Percentiles rank a stretch among this genome's conserved stretches.
These are phyloP conservation scores for Strobilomyces dryophilus DNA, from an alignment of 768 basidiomycete genomes.

Conservation along the genomic window DNA sequence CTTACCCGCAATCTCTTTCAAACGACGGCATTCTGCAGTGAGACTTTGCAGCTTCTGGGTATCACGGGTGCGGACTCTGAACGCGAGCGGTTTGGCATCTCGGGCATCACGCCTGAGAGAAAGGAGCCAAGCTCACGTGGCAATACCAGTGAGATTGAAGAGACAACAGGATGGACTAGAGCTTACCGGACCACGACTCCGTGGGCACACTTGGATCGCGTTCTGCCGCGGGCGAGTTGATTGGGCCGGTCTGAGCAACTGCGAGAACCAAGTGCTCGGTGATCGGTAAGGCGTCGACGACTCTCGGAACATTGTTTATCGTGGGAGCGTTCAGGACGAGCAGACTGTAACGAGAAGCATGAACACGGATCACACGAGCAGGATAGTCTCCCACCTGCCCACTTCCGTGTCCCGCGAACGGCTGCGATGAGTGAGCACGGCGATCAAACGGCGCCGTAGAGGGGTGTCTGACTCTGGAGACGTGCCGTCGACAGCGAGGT, in stretches of 20 bases:
- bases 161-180: neutral
- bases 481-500: constrained; percentile 12
- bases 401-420: constrained; percentile 43
- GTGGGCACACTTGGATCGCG: constrained; percentile 29
- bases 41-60: constrained; percentile 44
- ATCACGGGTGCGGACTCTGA: constrained; percentile 42
- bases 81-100: constrained; percentile 38
- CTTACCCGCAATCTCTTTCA: constrained; percentile 54
- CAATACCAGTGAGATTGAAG: neutral
- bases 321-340: constrained; percentile 11
- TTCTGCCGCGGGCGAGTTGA: constrained; percentile 30
- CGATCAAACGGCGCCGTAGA: constrained; percentile 27
- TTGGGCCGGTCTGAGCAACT: constrained; percentile 51
- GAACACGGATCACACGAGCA: neutral
- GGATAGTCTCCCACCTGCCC: constrained; percentile 42
- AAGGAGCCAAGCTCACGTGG: constrained; percentile 46
- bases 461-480: neutral
- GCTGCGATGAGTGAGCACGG: constrained; percentile 47
- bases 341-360: constrained; percentile 10
- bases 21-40: constrained; percentile 52
- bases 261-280: constrained; percentile 48
- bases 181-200: constrained; percentile 37
- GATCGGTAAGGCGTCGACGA: constrained; percentile 41
- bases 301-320: neutral
- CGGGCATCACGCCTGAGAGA: constrained; percentile 43